Evolutionary conservation across 768 basidiomycete genomes (phyloP).

Genomic region (Hypholoma fasciculare): DNA sequence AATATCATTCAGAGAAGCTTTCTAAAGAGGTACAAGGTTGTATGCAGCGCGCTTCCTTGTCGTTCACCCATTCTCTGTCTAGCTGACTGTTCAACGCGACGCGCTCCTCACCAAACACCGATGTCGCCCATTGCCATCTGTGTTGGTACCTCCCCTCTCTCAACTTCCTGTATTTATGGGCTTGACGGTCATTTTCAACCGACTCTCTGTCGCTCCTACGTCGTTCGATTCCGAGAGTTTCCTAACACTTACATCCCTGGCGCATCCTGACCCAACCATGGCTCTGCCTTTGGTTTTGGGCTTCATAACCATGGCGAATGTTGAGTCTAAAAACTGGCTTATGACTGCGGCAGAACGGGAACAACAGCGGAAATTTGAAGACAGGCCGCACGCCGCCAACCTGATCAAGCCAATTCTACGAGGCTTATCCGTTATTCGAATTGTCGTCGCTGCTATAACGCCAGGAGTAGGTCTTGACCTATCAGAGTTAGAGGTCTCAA

Average conservation of each 20-base stretch:
- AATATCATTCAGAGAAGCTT: conserved; percentile 47
- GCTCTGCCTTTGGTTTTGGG: conserved; percentile 71
- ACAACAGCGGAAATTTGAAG: conserved; percentile 46
- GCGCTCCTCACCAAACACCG: conserved; percentile 60
- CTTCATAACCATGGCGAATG: conserved; percentile 74
- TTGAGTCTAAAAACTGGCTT: conserved; percentile 77
- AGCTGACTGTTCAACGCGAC: conserved; percentile 57
- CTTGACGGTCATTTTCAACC: conserved; percentile 57
- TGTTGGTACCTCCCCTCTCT: conserved; percentile 58
- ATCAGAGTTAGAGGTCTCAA: background rate
- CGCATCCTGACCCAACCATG: conserved; percentile 71
- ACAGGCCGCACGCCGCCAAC: conserved; percentile 42
- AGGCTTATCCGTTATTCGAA: conserved; percentile 61
- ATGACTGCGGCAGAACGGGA: conserved; percentile 57
- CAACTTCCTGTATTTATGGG: conserved; percentile 76
- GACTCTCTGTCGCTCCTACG: conserved; percentile 56
- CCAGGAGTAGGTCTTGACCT: conserved; percentile 56
- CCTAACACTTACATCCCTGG: conserved; percentile 67
- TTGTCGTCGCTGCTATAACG: conserved; percentile 63
- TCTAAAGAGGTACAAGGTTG: conserved; percentile 44
- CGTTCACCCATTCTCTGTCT: conserved; percentile 2
- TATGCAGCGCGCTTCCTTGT: background rate
- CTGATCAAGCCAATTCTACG: conserved; percentile 58
- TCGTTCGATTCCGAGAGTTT: conserved; percentile 80
- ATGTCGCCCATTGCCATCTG: conserved; percentile 58